Evolutionary conservation across 805 yeast genomes (phyloP), one percentile per base, ranked within the genome.

Genomic region (Yarrowia sp.): DNA sequence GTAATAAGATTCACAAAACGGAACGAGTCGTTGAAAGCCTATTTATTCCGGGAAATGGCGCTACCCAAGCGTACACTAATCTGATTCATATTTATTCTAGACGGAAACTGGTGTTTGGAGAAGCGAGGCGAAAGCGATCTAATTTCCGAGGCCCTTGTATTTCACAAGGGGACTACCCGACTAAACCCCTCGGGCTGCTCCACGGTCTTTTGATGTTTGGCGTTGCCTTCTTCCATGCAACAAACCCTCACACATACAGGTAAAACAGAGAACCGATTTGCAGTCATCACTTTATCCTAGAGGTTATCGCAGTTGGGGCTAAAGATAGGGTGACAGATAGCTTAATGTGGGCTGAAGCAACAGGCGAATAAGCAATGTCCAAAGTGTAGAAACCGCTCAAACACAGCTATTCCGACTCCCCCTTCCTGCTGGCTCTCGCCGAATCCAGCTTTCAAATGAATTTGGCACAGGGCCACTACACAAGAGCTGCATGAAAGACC

Each of bases 281-380:
- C 55, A 48, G 41, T 8, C 41, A 17, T 48, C 41, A 48, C 55
- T 48, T 48, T 48, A 48, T 48, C 41, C 55, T 35, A 35, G 53
- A 47, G 55, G 55, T 48, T 48, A 48, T 48, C 55, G 32, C 18
- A 31, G 55, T 48, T 48, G 55, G 55, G 55, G 55, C 55, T 48
- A 48, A 48, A 33, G 55, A 48, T 48, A 48, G 55, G 41, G 55
- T 48, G 55, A 48, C 55, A 48, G 55, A 48, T 48, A 48, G 55
- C 28, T 48, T 48, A 47, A 10, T 17, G 28, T 6, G 17, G 55
- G 41, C 32, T 31, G 32, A 10, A 3, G 55, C 41, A 13, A 18
- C 13, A 47, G 39, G 53, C 10, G 10, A 48, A 35, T 7, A 35
- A 33, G 32, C 41, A 13, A 18, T 17, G 17, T 15, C 3, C 11